Base-by-base conservation (phyloP, 2,329 filamentous ascomycete species). In the Elsinoe arachidis region DNA sequence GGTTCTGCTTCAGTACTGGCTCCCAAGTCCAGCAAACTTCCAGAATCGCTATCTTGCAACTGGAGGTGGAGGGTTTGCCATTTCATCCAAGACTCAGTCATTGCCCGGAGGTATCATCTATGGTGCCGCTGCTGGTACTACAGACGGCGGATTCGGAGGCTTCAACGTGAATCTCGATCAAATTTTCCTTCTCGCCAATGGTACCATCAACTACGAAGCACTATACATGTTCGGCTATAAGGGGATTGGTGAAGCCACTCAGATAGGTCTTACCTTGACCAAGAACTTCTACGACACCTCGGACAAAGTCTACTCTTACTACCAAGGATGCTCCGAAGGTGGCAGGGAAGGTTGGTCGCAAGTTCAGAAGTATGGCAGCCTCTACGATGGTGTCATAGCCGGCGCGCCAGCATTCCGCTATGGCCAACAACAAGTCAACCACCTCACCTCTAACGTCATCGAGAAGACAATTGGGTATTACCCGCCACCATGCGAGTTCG, bases 291-390 rank as follows among this genome's bases (percentile, higher is more conserved):
- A 68, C 58, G 58, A 60, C 26, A 65, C 62, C 56, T 55, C 56
- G 17, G 60, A 62, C 5, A 67, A 67, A 60, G 19, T 72, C 11
- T 78, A 76, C 64, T 70, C 76, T 1, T 80, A 80, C 67, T 81
- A 76, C 61, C 73, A 79, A 60, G 78, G 77, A 2, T 81, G 79
- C 65, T 80, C 77, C 11, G 78, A 81, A 54, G 78, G 78, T 17
- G 79, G 75, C 1, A 71, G 76, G 4, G 74, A 78, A 61, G 76
- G 71, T 12, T 74, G 70, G 71, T 74, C 71, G 57, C 78, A 80
- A 64, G 69, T 78, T 1, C 78, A 81, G 64, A 74, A 77, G 14
- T 80, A 73, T 62, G 74, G 74, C 7, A 72, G 76, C 57, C 62
- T 78, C 62, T 76, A 74, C 58, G 76, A 79, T 59, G 76, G 77